These are phyloP conservation scores for Ophiostoma angusticollis DNA, from an alignment of 2,329 filamentous ascomycete genomes.

Conservation along the genomic window DNA sequence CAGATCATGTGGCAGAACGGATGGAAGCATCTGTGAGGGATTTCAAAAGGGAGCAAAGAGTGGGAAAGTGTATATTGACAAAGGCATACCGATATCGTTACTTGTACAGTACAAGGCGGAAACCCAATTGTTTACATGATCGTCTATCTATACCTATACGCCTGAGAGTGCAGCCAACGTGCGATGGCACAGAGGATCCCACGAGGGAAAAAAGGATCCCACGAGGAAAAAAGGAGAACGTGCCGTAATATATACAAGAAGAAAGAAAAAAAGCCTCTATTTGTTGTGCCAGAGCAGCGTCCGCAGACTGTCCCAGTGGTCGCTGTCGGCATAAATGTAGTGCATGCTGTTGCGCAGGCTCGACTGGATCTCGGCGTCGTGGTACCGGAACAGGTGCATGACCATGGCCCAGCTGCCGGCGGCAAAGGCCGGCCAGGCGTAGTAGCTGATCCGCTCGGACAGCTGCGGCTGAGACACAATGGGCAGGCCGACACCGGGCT, in stretches of 20 bases:
- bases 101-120: too few relatives aligned
- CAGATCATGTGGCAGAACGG: conserved; percentile 45
- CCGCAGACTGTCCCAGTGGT: conserved; percentile 76
- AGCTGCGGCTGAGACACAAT: conserved; percentile 34
- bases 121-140: too few relatives aligned
- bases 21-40: conserved; percentile 39
- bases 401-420: conserved; percentile 82
- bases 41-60: not conserved
- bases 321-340: conserved; percentile 86
- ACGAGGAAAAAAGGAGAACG: conserved; percentile 2
- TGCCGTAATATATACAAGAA: conserved; percentile 1
- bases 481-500: conserved; percentile 42
- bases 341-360: conserved; percentile 92
- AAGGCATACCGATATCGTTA: not conserved
- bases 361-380: conserved; percentile 81
- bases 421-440: conserved; percentile 89
- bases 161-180: too few relatives aligned
- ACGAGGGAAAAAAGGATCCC: not conserved
- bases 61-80: not conserved
- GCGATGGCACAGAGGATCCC: too few relatives aligned
- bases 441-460: conserved; percentile 42
- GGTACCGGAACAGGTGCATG: conserved; percentile 89
- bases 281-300: conserved; percentile 82
- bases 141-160: too few relatives aligned
- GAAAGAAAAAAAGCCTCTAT: conserved; percentile 20